Evolutionary conservation across 768 basidiomycete species (phyloP).

Genomic region (Collybiopsis confluens): DNA sequence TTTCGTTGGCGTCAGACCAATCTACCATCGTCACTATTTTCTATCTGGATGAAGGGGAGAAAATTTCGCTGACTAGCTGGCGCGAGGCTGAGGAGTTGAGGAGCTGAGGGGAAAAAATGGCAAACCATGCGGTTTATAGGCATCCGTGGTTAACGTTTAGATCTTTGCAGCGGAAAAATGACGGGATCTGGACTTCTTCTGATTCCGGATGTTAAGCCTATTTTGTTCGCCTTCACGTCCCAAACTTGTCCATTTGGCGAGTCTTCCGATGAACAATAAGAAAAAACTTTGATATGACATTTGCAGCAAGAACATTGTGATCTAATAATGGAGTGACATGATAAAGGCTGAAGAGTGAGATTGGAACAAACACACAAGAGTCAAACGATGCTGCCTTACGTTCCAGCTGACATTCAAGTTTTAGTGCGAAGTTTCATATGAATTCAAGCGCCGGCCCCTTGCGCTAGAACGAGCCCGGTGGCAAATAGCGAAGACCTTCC

Average conservation of each 20-base stretch:
- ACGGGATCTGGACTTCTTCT: constrained; percentile 3
- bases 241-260: not conserved
- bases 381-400: not conserved
- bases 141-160: not conserved
- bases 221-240: constrained; percentile 1
- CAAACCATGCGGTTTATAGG: not conserved
- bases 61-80: too few species aligned
- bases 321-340: not conserved
- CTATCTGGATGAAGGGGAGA: too few species aligned
- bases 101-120: not conserved
- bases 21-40: constrained; percentile 40
- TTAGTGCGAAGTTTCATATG: not conserved
- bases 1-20: constrained; percentile 44
- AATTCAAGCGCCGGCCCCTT: not conserved
- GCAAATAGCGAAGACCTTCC: not conserved
- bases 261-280: not conserved
- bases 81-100: not conserved
- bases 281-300: not conserved
- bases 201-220: constrained; percentile 2
- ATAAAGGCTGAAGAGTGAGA: not conserved
- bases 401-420: not conserved
- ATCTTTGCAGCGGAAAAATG: not conserved
- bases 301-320: not conserved
- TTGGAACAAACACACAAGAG: not conserved
- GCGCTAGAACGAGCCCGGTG: not conserved